These are phyloP conservation scores for Raphanus sativus DNA, from an alignment of 345 rosid genomes.

Conservation along the genomic window DNA sequence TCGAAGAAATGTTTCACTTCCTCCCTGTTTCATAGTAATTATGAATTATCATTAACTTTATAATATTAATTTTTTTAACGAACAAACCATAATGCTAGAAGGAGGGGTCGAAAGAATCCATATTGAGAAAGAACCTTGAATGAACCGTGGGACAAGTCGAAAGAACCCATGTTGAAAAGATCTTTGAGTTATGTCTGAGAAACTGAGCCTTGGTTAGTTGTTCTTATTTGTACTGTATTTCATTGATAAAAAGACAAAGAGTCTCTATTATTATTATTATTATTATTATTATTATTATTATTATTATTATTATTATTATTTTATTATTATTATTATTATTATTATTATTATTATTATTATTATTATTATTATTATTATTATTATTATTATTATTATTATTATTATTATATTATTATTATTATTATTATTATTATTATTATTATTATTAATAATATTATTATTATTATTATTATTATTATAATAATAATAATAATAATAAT, in stretches of 20 bases:
- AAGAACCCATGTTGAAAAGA: neutral
- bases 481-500: too few species aligned
- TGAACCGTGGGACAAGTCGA: constrained; percentile 12
- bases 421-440: too few species aligned
- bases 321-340: too few species aligned
- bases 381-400: too few species aligned
- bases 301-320: too few species aligned
- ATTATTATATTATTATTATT: too few species aligned
- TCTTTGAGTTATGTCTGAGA: neutral
- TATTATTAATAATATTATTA: too few species aligned
- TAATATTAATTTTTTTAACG: neutral
- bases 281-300: too few species aligned
- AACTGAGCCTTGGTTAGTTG: neutral
- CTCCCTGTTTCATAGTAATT: constrained; percentile 30
- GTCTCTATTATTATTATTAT: too few species aligned
- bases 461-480: too few species aligned
- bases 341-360: too few species aligned
- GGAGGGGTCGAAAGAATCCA: neutral
- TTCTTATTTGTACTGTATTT: constrained; percentile 1
- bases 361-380: too few species aligned
- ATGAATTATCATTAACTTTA: neutral
- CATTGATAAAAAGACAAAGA: neutral
- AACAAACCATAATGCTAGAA: neutral
- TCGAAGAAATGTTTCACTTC: constrained; percentile 61
- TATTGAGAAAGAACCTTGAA: constrained; percentile 25